phyloP scores from a whole-genome alignment of 108 stramenopile species.

The Thalassiosira profunda region DNA sequence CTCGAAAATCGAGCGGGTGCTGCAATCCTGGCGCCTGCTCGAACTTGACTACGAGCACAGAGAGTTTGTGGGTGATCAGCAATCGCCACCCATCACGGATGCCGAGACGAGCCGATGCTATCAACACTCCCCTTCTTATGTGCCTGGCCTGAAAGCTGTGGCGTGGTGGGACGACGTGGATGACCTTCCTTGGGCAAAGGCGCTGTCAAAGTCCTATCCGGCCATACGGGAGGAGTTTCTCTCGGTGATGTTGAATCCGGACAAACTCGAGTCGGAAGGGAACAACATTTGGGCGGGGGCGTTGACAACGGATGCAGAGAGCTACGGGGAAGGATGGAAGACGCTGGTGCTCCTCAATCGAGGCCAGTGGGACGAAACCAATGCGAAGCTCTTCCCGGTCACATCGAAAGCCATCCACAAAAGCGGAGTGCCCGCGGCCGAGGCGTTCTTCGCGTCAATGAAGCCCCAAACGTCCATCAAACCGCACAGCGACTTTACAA shows the following conservation, averaged over 20 bases:
- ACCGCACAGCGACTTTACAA: slow-evolving; percentile 82
- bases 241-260: slow-evolving; percentile 54
- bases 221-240: slow-evolving; percentile 84
- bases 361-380: slow-evolving; percentile 89
- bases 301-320: slow-evolving; percentile 74
- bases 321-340: slow-evolving; percentile 91
- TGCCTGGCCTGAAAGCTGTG: slow-evolving; percentile 69
- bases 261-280: slow-evolving; percentile 58
- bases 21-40: slow-evolving; percentile 73
- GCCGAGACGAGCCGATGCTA: slow-evolving; percentile 49
- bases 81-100: slow-evolving; percentile 36
- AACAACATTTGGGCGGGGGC: slow-evolving; percentile 92
- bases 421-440: slow-evolving; percentile 78
- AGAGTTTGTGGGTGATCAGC: slow-evolving; percentile 66
- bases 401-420: slow-evolving; percentile 71
- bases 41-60: slow-evolving; percentile 76
- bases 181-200: slow-evolving; percentile 64
- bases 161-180: slow-evolving; percentile 72
- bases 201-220: slow-evolving; percentile 57
- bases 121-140: slow-evolving; percentile 83
- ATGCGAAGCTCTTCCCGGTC: slow-evolving; percentile 83
- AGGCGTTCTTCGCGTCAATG: slow-evolving; percentile 95
- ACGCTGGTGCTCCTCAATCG: slow-evolving; percentile 92
- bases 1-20: slow-evolving; percentile 58
- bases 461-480: slow-evolving; percentile 57